Percentiles rank a stretch among this genome's conserved stretches.
These are phyloP conservation scores for Bruguiera sexangula DNA, from an alignment of 345 rosid genomes.

Conservation along the genomic window DNA sequence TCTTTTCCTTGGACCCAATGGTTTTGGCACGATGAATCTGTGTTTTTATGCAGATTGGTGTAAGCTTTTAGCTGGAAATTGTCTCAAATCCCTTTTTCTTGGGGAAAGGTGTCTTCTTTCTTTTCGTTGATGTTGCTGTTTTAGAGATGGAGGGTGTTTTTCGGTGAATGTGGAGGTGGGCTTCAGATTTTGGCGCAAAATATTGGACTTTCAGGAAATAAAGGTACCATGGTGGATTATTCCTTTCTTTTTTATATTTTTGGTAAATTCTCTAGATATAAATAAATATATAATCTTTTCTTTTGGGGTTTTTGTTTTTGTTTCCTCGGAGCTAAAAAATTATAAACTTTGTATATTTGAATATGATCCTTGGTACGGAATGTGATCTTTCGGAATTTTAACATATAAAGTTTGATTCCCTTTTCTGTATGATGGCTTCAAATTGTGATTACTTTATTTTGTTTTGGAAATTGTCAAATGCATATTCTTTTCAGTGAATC, in stretches of 20 bases:
- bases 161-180: conserved; percentile 12
- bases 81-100: neutral
- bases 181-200: conserved; percentile 7
- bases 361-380: neutral
- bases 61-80: conserved; percentile 22
- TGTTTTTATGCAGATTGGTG: neutral
- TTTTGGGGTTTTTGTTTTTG: neutral
- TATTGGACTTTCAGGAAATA: neutral
- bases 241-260: neutral
- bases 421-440: neutral
- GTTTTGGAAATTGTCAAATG: conserved; percentile 12
- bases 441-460: neutral
- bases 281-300: neutral
- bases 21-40: neutral
- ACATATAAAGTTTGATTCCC: neutral
- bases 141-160: neutral
- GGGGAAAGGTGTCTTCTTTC: neutral
- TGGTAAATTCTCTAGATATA: neutral
- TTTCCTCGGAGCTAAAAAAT: neutral
- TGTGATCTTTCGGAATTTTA: neutral
- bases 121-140: neutral
- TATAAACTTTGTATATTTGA: neutral
- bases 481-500: conserved; percentile 11
- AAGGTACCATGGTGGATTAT: neutral
- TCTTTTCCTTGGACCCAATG: neutral